Conservation (phyloP, 2,329 filamentous ascomycete species). For the Exophiala calicioides region DNA sequence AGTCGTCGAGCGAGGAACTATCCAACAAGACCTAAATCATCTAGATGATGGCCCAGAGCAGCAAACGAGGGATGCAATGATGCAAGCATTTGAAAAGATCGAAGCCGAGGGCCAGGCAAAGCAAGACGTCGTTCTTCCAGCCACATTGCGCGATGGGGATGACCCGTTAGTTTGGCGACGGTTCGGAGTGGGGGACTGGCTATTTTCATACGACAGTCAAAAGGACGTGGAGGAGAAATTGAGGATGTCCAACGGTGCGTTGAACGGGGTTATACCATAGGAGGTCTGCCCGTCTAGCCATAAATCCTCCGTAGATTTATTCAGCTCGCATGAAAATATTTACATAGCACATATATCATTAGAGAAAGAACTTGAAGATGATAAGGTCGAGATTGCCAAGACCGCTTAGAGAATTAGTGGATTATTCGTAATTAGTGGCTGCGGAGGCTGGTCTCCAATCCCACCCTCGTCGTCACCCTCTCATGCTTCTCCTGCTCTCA, state of each 20-base stretch:
- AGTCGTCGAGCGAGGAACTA: slow-evolving; percentile 37
- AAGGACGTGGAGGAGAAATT: background rate
- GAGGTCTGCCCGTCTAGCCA: no score
- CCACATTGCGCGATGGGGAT: background rate
- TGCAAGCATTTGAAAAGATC: slow-evolving; percentile 8
- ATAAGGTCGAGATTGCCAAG: no score
- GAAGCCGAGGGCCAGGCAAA: background rate
- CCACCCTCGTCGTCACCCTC: slow-evolving; percentile 3
- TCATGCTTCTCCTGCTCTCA: slow-evolving; percentile 4
- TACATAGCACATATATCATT: no score
- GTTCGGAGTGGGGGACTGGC: slow-evolving; percentile 13
- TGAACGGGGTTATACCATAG: no score
- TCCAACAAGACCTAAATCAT: slow-evolving; percentile 40
- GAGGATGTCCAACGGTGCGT: no score
- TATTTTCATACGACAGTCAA: slow-evolving; percentile 3
- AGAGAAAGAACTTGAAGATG: no score
- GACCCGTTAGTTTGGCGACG: slow-evolving; percentile 13
- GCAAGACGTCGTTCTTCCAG: background rate
- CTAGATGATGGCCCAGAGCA: slow-evolving; percentile 43
- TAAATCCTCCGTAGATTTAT: no score
- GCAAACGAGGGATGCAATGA: slow-evolving; percentile 40
- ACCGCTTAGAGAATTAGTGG: no score
- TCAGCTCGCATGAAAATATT: no score
- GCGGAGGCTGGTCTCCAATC: slow-evolving; percentile 14
- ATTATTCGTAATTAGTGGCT: slow-evolving; percentile 12